Evolutionary conservation across 176 grass and related monocot species (phyloP), one percentile per base, ranked within the genome.

Genomic region (Alloteropsis semialata): DNA sequence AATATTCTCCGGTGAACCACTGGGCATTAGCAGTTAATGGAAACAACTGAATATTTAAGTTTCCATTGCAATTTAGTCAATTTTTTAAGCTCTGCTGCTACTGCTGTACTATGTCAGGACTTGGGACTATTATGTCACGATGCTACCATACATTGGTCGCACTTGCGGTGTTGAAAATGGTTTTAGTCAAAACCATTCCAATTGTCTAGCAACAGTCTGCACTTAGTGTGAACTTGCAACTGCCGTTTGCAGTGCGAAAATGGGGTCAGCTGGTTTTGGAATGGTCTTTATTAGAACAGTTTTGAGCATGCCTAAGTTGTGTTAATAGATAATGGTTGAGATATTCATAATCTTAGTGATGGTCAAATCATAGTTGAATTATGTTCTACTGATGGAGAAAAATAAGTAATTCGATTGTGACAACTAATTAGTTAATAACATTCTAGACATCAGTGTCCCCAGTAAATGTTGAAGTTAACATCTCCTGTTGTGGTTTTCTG

Each of bases 401-500:
- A 67, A 27, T 46, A 3, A 58, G 56, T 6, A 58, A 38, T 69
- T 77, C 37, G 8, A 33, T 36, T 46, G 10, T 34, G 24, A 43
- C 12, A 14, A 18, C 34, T 88, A 77, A 76, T 77, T 27, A 54
- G 21, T 64, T 84, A 42, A 46, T 12, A 65, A 15, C 48, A 80
- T 58, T 74, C 50, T 88, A 4, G 27, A n/a, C 57, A 13, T 29
- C 24, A 17, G 34, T 61, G 2, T 72, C 56, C 33, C 21, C 41
- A 32, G 5, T 64, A 51, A 24, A 9, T 77, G 8, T 81, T 39
- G 10, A 65, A 67, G 17, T 2, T 51, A 62, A 53, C 12, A 53
- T 15, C 76, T 21, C 58, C 57, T 75, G 34, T 84, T 44, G 29
- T 32, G 37, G 33, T 87, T 87, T 37, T 33, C n/a, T 78, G 45